Conservation (phyloP, 768 basidiomycete species). For the Tricholoma flavovirens region DNA sequence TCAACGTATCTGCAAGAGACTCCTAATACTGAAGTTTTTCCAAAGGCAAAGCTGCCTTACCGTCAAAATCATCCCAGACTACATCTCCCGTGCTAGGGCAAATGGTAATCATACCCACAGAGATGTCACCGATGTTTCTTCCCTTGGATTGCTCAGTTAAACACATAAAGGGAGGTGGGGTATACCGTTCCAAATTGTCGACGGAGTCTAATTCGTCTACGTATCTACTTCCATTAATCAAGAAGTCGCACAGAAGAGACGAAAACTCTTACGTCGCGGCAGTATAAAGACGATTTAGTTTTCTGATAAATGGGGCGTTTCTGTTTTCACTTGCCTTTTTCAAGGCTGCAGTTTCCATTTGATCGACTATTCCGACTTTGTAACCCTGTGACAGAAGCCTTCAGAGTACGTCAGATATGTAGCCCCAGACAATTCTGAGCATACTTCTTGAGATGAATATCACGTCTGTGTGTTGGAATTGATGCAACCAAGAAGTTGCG, state of each 20-base stretch:
- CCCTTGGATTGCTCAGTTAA: conserved; percentile 56
- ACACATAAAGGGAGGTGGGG: conserved; percentile 65
- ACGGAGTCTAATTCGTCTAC: conserved; percentile 74
- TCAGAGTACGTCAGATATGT: background rate
- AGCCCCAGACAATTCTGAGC: conserved; percentile 6
- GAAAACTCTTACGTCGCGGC: conserved; percentile 67
- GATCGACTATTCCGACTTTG: conserved; percentile 79
- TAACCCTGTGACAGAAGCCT: conserved; percentile 72
- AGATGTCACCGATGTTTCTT: conserved; percentile 29
- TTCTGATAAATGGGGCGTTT: conserved; percentile 66
- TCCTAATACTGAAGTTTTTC: background rate
- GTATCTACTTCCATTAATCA: conserved; percentile 44
- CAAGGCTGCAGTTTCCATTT: conserved; percentile 83
- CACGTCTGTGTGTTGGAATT: conserved; percentile 62
- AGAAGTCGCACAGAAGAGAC: background rate
- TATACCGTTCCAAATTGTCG: conserved; percentile 52
- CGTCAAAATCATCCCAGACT: conserved; percentile 87
- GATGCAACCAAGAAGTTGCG: conserved; percentile 74
- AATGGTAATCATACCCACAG: conserved; percentile 71
- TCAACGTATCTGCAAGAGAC: conserved; percentile 53
- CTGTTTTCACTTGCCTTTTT: conserved; percentile 79
- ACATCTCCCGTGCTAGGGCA: conserved; percentile 90
- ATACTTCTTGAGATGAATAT: conserved; percentile 74
- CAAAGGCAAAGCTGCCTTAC: conserved; percentile 29
- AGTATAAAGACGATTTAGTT: conserved; percentile 77